These are phyloP conservation scores for Cnidoscolus chayamansa DNA, from an alignment of 441 rosid genomes.

Conservation along the genomic window DNA sequence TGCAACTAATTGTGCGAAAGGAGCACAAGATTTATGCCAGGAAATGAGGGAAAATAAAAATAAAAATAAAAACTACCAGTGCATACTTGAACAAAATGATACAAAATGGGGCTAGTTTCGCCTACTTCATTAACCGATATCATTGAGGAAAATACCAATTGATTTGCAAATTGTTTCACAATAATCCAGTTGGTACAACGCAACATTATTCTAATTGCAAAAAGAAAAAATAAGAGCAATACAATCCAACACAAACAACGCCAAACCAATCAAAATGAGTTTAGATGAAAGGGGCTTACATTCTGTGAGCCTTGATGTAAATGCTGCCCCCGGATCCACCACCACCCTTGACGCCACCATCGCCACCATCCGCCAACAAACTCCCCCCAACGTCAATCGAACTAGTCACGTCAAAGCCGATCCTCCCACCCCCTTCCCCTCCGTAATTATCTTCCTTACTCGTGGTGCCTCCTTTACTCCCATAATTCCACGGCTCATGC, in stretches of 20 bases:
- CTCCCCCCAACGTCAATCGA: slow-evolving; percentile 46
- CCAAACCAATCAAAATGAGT: slow-evolving; percentile 3
- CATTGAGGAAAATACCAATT: not conserved
- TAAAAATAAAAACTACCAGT: not conserved
- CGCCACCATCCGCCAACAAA: slow-evolving; percentile 59
- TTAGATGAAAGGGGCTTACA: slow-evolving; percentile 35
- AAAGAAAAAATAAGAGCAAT: not conserved
- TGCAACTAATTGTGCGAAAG: not conserved
- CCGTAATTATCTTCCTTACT: slow-evolving; percentile 57
- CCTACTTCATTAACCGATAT: slow-evolving; percentile 4
- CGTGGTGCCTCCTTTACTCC: slow-evolving; percentile 74
- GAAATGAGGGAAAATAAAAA: not conserved
- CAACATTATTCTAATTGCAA: not conserved
- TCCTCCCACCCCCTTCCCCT: slow-evolving; percentile 74
- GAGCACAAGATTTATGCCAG: not conserved
- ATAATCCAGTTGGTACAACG: not conserved
- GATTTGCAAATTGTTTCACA: not conserved
- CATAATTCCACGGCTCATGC: slow-evolving; percentile 65
- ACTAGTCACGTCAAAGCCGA: slow-evolving; percentile 36
- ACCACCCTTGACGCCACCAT: slow-evolving; percentile 59
- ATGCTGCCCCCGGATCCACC: slow-evolving; percentile 85
- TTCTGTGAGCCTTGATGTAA: slow-evolving; percentile 50
- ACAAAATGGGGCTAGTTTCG: not conserved
- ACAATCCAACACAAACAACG: not conserved
- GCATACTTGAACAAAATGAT: not conserved